phyloP scores from a whole-genome alignment of 306 rosid genomes.

The Purshia tridentata region DNA sequence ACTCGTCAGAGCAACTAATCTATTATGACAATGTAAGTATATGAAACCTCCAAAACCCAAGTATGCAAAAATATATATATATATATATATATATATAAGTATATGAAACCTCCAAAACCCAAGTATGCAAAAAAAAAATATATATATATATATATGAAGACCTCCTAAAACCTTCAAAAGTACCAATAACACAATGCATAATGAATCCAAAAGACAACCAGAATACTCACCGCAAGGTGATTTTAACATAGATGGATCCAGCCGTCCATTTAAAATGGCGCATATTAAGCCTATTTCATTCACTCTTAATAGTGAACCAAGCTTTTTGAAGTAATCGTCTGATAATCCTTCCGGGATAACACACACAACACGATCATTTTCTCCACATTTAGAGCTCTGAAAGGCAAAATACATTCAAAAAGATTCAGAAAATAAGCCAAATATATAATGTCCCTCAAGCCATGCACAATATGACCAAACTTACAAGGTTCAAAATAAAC shows the following conservation, averaged over 20 bases:
- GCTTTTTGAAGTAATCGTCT: conserved; percentile 41
- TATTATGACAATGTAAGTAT: neutral
- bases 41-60: neutral
- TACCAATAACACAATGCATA: neutral
- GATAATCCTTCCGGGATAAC: conserved; percentile 62
- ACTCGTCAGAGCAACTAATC: neutral
- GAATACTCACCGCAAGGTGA: conserved; percentile 66
- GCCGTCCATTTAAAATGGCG: conserved; percentile 67
- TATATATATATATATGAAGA: neutral
- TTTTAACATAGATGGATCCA: conserved; percentile 61
- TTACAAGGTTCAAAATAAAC: neutral
- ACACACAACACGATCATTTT: conserved; percentile 50
- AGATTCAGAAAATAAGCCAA: conserved; percentile 4
- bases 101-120: neutral
- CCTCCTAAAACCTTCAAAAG: neutral
- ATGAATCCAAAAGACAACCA: neutral
- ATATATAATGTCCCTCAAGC: neutral
- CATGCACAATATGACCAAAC: neutral
- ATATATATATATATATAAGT: neutral
- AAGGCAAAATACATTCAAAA: conserved; percentile 27
- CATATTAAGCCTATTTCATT: conserved; percentile 58
- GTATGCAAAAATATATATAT: too few relatives aligned
- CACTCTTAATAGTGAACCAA: conserved; percentile 49
- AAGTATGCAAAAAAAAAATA: too few relatives aligned
- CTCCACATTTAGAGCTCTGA: conserved; percentile 55